Evolutionary conservation across 2,329 filamentous ascomycete species (phyloP), one percentile per base, ranked within the genome.

Genomic region (Aplosporella prunicola): DNA sequence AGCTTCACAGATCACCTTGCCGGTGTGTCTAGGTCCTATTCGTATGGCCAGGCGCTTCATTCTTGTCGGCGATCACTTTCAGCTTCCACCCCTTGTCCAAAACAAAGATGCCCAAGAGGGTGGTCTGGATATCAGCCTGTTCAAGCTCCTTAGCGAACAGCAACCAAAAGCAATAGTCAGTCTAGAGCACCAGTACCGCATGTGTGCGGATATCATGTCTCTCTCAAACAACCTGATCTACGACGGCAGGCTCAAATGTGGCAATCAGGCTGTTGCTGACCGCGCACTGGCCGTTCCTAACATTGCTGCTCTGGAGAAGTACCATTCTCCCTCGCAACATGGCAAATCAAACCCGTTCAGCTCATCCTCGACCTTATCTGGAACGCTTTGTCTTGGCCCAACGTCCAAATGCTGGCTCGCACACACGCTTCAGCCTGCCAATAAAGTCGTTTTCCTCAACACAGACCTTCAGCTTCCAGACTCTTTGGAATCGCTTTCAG

Each of bases 151-250:
- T 9, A 95, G 87, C 1, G 91, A 96, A 51, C 73, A 75, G 1
- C 88, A 96, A 45, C 88, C 91, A 0, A 68, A 77, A 31, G 87
- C 87, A 1, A 88, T 98, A 2, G 85, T 93, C 44, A 93, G 83
- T 45, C 73, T 98, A 2, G 87, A 91, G 51, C 87, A 95, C 52
- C 91, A 98, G 56, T 98, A 98, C 56, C 85, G 91, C 43, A 98
- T 98, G 91, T 94, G 86, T 51, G 83, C 91, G 48, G 91, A 98
- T 44, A 83, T 98, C 43, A 96, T 96, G 89, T 73, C 80, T 2
- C 72, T 98, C 10, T 93, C 86, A 45, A 98, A 95, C 58, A 82
- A 76, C 1, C 72, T 98, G 39, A 95, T 98, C 51, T 98, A 98
- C 62, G 71, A 80, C n/a, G 89, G 88, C 4, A 76, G 79, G 23